These are phyloP conservation scores for Cercospora beticola DNA, from an alignment of 2,329 filamentous ascomycete species.

Conservation along the genomic window DNA sequence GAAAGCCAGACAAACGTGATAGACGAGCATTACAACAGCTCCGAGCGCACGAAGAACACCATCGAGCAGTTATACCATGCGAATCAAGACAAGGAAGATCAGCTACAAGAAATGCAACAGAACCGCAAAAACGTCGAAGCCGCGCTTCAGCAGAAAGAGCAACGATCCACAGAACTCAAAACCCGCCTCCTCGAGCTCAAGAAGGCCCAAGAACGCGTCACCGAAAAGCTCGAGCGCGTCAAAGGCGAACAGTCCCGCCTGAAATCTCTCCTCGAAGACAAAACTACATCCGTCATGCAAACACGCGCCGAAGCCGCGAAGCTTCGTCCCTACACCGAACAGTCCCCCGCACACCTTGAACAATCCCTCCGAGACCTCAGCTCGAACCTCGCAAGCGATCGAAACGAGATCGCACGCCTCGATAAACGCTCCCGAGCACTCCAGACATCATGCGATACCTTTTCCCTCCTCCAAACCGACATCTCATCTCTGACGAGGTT, in stretches of 20 bases:
- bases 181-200: slow-evolving; percentile 76
- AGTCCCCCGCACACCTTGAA: slow-evolving; percentile 82
- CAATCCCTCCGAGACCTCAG: slow-evolving; percentile 77
- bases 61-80: slow-evolving; percentile 83
- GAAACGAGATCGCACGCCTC: slow-evolving; percentile 79
- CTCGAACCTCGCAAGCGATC: slow-evolving; percentile 74
- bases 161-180: slow-evolving; percentile 84
- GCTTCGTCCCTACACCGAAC: slow-evolving; percentile 84
- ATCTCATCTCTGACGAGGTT: slow-evolving; percentile 86
- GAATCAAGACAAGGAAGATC: slow-evolving; percentile 82
- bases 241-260: slow-evolving; percentile 77
- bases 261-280: slow-evolving; percentile 69
- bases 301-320: slow-evolving; percentile 84
- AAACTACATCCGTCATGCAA: slow-evolving; percentile 66
- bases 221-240: slow-evolving; percentile 76
- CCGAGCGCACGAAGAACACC: slow-evolving; percentile 78
- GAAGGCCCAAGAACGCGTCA: slow-evolving; percentile 78
- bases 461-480: slow-evolving; percentile 78
- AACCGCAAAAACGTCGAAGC: slow-evolving; percentile 78
- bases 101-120: slow-evolving; percentile 75
- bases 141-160: slow-evolving; percentile 79
- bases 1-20: slow-evolving; percentile 88
- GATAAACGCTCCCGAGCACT: slow-evolving; percentile 85
- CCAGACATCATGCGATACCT: slow-evolving; percentile 89
- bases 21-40: slow-evolving; percentile 89